Evolutionary conservation across 768 basidiomycete genomes (phyloP).

Genomic region (Lactarius akahatsu): DNA sequence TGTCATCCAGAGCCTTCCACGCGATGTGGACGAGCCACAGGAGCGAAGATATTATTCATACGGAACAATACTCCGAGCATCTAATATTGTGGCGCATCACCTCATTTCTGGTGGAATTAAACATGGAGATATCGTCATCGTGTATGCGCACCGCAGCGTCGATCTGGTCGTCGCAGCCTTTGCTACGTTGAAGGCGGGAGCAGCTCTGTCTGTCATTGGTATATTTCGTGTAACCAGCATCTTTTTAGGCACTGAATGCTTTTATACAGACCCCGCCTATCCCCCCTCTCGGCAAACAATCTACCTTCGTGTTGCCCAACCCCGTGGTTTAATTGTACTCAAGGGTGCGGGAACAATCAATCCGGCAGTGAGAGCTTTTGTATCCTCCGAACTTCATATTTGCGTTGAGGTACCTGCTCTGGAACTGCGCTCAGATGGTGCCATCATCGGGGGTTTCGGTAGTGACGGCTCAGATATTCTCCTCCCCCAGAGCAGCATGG

Average conservation of each 20-base stretch:
- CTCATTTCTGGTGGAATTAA: conserved; percentile 82
- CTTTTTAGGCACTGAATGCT: conserved; percentile 12
- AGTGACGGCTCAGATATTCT: conserved; percentile 58
- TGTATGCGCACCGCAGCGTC: conserved; percentile 94
- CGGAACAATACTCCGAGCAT: conserved; percentile 73
- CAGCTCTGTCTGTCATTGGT: conserved; percentile 97
- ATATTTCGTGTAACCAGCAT: conserved; percentile 32
- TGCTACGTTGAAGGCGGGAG: conserved; percentile 94
- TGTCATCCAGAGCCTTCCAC: conserved; percentile 73
- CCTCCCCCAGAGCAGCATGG: conserved; percentile 49
- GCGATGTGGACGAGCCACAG: conserved; percentile 43
- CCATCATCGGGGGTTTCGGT: conserved; percentile 61
- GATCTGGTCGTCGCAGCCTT: conserved; percentile 97
- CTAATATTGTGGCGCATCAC: conserved; percentile 88
- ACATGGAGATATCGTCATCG: conserved; percentile 95
- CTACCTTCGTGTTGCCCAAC: conserved; percentile 90
- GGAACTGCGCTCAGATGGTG: conserved; percentile 63
- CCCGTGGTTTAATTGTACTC: conserved; percentile 86
- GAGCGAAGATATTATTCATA: conserved; percentile 71
- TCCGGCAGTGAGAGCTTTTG: conserved; percentile 80
- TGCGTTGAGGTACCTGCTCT: conserved; percentile 91
- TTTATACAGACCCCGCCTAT: conserved; percentile 83
- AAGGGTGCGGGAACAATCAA: conserved; percentile 84
- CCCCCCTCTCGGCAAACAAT: conserved; percentile 89
- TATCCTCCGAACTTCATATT: conserved; percentile 74